These are phyloP conservation scores for Kitagawia praeruptora DNA, from an alignment of 129 eudicot species.

Conservation along the genomic window DNA sequence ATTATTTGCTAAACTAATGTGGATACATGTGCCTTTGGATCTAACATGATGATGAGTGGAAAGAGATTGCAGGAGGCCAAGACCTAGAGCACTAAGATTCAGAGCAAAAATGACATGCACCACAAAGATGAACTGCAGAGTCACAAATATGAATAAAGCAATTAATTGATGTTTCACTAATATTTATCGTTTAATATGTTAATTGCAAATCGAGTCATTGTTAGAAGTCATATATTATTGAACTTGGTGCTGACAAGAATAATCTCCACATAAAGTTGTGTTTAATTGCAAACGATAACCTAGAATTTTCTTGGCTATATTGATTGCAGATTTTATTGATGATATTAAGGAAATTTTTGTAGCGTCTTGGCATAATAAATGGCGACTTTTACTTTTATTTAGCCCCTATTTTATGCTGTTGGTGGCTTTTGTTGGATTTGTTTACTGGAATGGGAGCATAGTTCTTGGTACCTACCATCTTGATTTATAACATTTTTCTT, in stretches of 20 bases:
- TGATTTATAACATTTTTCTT: background rate
- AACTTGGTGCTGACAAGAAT: too few relatives aligned
- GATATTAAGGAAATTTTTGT: slow-evolving; percentile 50
- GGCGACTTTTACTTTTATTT: slow-evolving; percentile 60
- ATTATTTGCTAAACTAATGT: background rate
- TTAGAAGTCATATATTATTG: too few relatives aligned
- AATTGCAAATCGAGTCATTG: too few relatives aligned
- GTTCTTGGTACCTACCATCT: slow-evolving; percentile 61
- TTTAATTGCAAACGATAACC: background rate
- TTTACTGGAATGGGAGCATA: slow-evolving; percentile 86
- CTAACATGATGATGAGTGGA: background rate
- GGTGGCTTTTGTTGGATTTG: slow-evolving; percentile 73
- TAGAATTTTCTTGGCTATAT: background rate
- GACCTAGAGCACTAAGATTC: background rate
- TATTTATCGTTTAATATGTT: too few relatives aligned
- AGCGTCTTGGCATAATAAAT: slow-evolving; percentile 48
- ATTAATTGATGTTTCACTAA: too few relatives aligned
- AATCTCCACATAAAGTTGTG: background rate
- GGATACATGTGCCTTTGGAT: background rate
- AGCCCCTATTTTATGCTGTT: slow-evolving; percentile 65
- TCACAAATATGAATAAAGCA: too few relatives aligned
- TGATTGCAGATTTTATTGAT: slow-evolving; percentile 47
- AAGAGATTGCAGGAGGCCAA: background rate
- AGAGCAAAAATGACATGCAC: background rate
- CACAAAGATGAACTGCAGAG: background rate